Evolutionary conservation across 179 eudicot genomes (phyloP).

Genomic region (Actinidia chinensis): DNA sequence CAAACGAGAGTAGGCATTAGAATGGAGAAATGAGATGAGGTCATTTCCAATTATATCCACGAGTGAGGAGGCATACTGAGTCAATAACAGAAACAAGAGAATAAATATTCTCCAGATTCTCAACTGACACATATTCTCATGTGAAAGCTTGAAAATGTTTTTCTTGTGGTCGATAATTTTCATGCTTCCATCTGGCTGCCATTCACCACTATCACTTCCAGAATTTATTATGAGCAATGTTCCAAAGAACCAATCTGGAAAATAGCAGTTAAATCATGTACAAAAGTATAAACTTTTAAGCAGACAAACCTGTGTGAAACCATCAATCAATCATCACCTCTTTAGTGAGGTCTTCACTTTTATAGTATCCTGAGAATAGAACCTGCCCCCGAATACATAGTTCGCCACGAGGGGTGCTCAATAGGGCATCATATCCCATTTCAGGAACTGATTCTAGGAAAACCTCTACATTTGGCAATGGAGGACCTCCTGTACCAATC

Average conservation of each 20-base stretch:
- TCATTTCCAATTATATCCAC: background rate
- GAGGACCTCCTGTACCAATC: conserved; percentile 97
- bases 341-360: conserved; percentile 74
- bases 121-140: conserved; percentile 96
- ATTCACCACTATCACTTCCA: conserved; percentile 91
- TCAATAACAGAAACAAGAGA: conserved; percentile 57
- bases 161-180: conserved; percentile 93
- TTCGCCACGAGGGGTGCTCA: conserved; percentile 77
- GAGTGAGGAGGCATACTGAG: conserved; percentile 41
- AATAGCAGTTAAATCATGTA: background rate
- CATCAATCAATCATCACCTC: conserved; percentile 78
- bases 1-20: background rate
- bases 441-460: conserved; percentile 92
- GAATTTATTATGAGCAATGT: conserved; percentile 15
- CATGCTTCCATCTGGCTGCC: conserved; percentile 93
- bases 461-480: conserved; percentile 72
- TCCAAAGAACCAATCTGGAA: conserved; percentile 1
- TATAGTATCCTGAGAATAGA: conserved; percentile 81
- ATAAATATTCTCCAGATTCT: conserved; percentile 77
- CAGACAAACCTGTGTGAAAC: conserved; percentile 83
- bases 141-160: conserved; percentile 94
- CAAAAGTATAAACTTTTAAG: background rate
- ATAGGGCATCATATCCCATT: conserved; percentile 89
- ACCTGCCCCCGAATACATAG: conserved; percentile 75
- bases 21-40: background rate